Base-by-base conservation (phyloP, 495 filamentous ascomycete genomes). In the Hypoxylon crocopeplum region DNA sequence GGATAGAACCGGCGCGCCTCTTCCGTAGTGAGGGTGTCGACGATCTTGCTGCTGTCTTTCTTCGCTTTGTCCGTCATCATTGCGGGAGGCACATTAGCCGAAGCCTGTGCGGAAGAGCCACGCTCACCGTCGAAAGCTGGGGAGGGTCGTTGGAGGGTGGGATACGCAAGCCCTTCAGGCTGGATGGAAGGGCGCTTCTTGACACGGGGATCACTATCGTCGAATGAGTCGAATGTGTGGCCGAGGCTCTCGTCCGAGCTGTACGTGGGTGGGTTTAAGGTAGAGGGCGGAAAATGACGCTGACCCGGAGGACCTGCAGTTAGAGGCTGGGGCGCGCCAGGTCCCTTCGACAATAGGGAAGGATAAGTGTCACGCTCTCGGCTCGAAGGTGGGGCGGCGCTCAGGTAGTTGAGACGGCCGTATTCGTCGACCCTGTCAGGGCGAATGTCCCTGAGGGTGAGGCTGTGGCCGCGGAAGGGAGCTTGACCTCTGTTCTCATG, bases 231-330 rank as follows among this genome's bases (percentile, higher is more conserved):
- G 15, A 69, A 52, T 11, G 71, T 37, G 34, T 67, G 66, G 15
- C 61, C 59, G 10, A 50, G 7, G 15, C 29, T 16, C 40, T 49
- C 47, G 45, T 40, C 45, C 7, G 8, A 56, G 51, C 32, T 22
- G 25, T 32, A 63, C 25, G 55, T 36, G 7, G 64, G 37, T 8
- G 39, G 27, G 2, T 77, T 67, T n/a, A 74, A 64, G 0, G 60
- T 44, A 12, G 66, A 61, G 2, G 74, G 61, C 21, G 61, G 66
- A 44, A 69, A 69, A 13, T 74, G 71, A 29, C 78, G 76, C 21
- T 73, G 69, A 15, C 78, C 78, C 0, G 78, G 78, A 6, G 78
- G 78, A 5, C 78, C 78, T 7, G 78, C 78, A 5, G 70, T 79
- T 33, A 81, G 56, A 4, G 78, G 77, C 17, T 67, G 71, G 8